Percentiles rank a stretch among this genome's conserved stretches.
Conservation (phyloP, 768 basidiomycete genomes). For the Piloderma croceum region DNA sequence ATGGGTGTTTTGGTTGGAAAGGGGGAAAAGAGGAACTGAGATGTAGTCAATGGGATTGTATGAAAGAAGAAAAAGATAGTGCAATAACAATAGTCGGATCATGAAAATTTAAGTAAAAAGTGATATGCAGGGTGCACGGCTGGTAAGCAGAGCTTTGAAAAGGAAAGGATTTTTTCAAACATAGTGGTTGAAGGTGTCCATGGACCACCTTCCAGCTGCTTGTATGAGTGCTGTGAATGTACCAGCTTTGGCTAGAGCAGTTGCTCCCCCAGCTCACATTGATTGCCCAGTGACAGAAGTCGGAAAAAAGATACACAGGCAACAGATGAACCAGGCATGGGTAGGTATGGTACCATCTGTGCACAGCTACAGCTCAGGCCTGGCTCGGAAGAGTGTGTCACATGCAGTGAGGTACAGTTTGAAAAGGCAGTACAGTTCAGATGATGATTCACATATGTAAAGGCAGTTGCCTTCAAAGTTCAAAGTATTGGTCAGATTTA, state of each 20-base stretch:
- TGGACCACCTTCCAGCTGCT: slow-evolving; percentile 33
- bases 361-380: slow-evolving; percentile 18
- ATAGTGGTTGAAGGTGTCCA: slow-evolving; percentile 25
- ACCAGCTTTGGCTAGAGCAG: slow-evolving; percentile 25
- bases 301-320: slow-evolving; percentile 14
- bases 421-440: slow-evolving; percentile 4
- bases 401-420: slow-evolving; percentile 12
- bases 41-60: too few relatives aligned
- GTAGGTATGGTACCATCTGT: slow-evolving; percentile 20
- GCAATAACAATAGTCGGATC: too few relatives aligned
- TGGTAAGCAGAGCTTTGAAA: slow-evolving; percentile 1
- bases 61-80: too few relatives aligned
- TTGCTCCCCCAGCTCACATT: slow-evolving; percentile 35
- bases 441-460: slow-evolving; percentile 19
- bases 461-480: slow-evolving; percentile 16
- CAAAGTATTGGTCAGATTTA: too few relatives aligned
- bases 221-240: slow-evolving; percentile 23
- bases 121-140: too few relatives aligned
- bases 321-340: slow-evolving; percentile 22
- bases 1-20: too few relatives aligned
- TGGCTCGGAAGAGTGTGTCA: slow-evolving; percentile 6
- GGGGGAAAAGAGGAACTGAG: too few relatives aligned
- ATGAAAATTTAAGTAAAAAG: too few relatives aligned
- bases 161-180: slow-evolving; percentile 23
- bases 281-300: slow-evolving; percentile 33